Conservation (phyloP, 768 basidiomycete species). For the Auricularia heimuer region DNA sequence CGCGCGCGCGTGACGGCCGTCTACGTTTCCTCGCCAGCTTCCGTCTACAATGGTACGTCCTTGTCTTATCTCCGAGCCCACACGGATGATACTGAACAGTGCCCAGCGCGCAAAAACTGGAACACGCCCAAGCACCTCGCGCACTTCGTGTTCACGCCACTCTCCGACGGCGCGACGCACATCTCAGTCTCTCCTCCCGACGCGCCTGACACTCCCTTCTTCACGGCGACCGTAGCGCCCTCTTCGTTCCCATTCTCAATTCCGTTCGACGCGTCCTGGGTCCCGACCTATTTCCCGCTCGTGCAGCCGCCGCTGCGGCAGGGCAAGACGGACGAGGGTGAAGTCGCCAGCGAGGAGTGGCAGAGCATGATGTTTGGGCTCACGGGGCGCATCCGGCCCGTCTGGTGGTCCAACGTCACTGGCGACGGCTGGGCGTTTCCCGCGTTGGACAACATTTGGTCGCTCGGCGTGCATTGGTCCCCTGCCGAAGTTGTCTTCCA, state of each 20-base stretch:
- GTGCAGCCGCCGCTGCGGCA: background rate
- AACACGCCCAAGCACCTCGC: constrained; percentile 11
- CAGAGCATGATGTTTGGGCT: background rate
- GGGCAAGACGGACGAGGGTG: background rate
- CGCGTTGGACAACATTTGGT: background rate
- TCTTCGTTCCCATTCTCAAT: background rate
- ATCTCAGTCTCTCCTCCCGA: background rate
- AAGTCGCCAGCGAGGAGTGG: background rate
- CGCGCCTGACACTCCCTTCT: background rate
- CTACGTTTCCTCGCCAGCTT: constrained; percentile 10
- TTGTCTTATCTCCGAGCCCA: background rate
- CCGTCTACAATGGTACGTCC: constrained; percentile 9
- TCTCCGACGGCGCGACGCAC: background rate
- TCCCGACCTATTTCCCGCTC: background rate
- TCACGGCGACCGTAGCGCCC: background rate
- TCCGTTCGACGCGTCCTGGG: background rate
- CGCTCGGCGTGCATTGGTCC: background rate
- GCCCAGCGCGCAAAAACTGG: constrained; percentile 10
- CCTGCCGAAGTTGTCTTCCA: background rate
- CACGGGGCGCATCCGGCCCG: background rate
- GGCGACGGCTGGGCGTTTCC: background rate
- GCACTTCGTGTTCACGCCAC: constrained; percentile 8
- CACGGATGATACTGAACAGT: background rate
- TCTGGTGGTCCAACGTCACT: background rate
- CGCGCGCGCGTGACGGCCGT: constrained; percentile 4